Evolutionary conservation across 495 filamentous ascomycete genomes (phyloP).

Genomic region (Copromyces sp.): DNA sequence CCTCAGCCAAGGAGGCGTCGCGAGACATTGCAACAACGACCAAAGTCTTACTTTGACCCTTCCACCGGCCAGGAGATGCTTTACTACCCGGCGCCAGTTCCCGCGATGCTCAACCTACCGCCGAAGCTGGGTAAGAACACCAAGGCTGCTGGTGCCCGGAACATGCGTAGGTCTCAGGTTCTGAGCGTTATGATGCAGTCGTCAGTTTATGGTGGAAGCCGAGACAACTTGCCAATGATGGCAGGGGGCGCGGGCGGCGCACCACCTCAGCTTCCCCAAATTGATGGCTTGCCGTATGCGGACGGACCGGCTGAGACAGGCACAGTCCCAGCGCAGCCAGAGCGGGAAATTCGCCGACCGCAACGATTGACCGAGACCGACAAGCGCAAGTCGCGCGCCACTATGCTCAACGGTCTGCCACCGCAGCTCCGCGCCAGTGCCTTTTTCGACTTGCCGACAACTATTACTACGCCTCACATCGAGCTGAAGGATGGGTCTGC

Average conservation of each 20-base stretch:
- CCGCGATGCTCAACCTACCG: constrained; percentile 84
- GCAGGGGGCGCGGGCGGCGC: constrained; percentile 4
- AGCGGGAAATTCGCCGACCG: constrained; percentile 17
- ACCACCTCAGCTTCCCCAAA: constrained; percentile 7
- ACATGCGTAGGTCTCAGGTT: constrained; percentile 59
- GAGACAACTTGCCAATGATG: constrained; percentile 9
- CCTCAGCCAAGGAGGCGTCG: constrained; percentile 7
- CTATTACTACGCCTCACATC: constrained; percentile 34
- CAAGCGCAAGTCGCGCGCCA: constrained; percentile 29
- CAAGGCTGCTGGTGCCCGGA: constrained; percentile 45
- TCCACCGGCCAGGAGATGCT: constrained; percentile 67
- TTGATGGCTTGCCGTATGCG: constrained; percentile 9
- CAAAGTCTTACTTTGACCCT: constrained; percentile 54
- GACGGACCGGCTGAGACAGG: constrained; percentile 21
- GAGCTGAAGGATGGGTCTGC: constrained; percentile 72
- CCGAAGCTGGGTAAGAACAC: constrained; percentile 74
- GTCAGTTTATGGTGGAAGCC: constrained; percentile 9
- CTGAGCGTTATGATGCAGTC: constrained; percentile 35
- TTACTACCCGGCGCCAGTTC: constrained; percentile 91
- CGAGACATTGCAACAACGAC: constrained; percentile 20
- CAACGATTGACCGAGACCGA: constrained; percentile 20
- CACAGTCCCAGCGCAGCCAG: constrained; percentile 22
- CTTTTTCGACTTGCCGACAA: constrained; percentile 70
- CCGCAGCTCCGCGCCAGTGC: constrained; percentile 82
- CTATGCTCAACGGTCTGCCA: constrained; percentile 49